Percentiles rank a stretch among this genome's conserved stretches.
Conservation (phyloP, 345 rosid species). For the Erucastrum elatum region DNA sequence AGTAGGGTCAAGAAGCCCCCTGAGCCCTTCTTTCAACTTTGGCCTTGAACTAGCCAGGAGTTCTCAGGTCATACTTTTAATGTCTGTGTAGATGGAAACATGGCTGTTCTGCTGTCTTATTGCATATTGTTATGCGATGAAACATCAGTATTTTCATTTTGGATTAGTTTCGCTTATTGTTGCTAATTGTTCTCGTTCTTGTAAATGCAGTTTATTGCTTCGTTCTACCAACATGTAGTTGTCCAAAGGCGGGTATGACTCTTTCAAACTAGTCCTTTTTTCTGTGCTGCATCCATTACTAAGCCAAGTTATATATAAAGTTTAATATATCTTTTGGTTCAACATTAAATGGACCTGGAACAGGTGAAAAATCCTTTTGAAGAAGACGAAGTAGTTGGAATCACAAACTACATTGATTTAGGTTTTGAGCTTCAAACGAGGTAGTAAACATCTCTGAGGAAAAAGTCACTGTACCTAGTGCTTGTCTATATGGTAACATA, state of each 20-base stretch:
- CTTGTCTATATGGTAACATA: slow-evolving; percentile 19
- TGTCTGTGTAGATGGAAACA: not conserved
- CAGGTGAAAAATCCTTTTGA: slow-evolving; percentile 93
- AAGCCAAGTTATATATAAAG: not conserved
- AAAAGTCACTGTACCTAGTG: not conserved
- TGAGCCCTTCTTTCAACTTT: slow-evolving; percentile 87
- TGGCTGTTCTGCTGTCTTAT: not conserved
- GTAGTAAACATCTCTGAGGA: slow-evolving; percentile 42
- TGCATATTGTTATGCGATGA: not conserved
- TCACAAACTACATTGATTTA: slow-evolving; percentile 89
- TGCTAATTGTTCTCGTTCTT: slow-evolving; percentile 27
- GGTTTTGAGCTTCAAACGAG: slow-evolving; percentile 87
- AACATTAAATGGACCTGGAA: slow-evolving; percentile 9
- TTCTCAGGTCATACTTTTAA: slow-evolving; percentile 59
- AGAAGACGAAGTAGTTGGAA: slow-evolving; percentile 76
- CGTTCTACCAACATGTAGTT: slow-evolving; percentile 86
- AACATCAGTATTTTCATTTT: not conserved
- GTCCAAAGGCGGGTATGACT: slow-evolving; percentile 85
- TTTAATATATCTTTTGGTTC: not conserved
- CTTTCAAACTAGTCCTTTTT: slow-evolving; percentile 19
- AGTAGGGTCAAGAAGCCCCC: slow-evolving; percentile 77
- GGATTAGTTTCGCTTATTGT: not conserved
- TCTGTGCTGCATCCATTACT: not conserved
- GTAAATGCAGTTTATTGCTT: slow-evolving; percentile 74
- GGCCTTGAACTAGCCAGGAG: slow-evolving; percentile 74